These are phyloP conservation scores for Neurospora cerealis DNA, from an alignment of 495 filamentous ascomycete species.

Conservation along the genomic window DNA sequence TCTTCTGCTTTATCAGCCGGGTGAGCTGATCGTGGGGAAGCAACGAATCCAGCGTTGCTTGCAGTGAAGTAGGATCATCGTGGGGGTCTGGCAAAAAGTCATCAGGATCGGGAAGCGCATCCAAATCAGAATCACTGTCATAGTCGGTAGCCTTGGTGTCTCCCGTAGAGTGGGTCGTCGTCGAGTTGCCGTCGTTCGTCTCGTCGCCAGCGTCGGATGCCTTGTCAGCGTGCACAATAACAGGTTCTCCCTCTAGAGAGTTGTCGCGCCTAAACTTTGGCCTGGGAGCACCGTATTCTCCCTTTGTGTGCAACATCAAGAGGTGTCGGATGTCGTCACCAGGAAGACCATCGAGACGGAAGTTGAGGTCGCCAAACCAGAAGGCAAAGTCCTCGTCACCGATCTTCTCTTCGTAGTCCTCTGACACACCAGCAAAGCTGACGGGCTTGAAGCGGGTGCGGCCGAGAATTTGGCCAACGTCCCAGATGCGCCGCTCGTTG, in stretches of 20 bases:
- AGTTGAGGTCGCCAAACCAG: constrained; percentile 97
- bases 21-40: constrained; percentile 84
- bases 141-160: constrained; percentile 9
- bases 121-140: constrained; percentile 24
- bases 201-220: constrained; percentile 22
- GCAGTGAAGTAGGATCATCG: constrained; percentile 50
- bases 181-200: constrained; percentile 15
- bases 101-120: constrained; percentile 41
- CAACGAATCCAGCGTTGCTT: constrained; percentile 76
- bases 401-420: constrained; percentile 54
- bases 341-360: constrained; percentile 77
- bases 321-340: constrained; percentile 83
- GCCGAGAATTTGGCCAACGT: constrained; percentile 63
- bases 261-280: constrained; percentile 19
- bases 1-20: constrained; percentile 59
- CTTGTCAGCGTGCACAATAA: constrained; percentile 23
- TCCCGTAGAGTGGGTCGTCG: background rate
- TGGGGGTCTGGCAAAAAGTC: constrained; percentile 43
- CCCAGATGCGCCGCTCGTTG: constrained; percentile 82
- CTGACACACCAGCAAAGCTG: constrained; percentile 43
- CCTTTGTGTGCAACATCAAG: constrained; percentile 69
- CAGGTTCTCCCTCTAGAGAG: constrained; percentile 31
- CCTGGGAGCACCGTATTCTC: constrained; percentile 56
- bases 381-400: constrained; percentile 88
- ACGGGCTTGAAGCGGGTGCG: constrained; percentile 69